Evolutionary conservation across 306 rosid genomes (phyloP).

Genomic region (Sicyos edulis): DNA sequence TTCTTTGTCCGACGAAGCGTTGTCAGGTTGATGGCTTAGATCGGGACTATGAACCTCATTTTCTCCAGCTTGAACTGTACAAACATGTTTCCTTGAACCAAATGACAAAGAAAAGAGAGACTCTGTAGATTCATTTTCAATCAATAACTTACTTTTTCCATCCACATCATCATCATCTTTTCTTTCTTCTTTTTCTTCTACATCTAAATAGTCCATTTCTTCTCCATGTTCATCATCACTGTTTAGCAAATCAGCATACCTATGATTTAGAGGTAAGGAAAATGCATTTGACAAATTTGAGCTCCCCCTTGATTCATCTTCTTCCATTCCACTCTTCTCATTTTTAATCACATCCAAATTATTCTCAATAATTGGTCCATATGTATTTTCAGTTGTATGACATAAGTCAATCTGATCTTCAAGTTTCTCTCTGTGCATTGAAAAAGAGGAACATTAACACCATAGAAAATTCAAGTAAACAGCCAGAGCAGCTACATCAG

Average conservation of each 20-base stretch:
- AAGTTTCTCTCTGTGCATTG: conserved; percentile 32
- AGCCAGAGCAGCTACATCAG: not conserved
- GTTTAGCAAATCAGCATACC: conserved; percentile 26
- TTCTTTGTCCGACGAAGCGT: conserved; percentile 15
- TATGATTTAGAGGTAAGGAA: conserved; percentile 14
- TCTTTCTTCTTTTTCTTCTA: not conserved
- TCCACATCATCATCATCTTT: not conserved
- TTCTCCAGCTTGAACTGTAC: conserved; percentile 37
- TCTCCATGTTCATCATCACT: conserved; percentile 22
- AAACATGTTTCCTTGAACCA: conserved; percentile 37
- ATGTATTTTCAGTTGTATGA: conserved; percentile 23
- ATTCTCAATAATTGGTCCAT: conserved; percentile 20
- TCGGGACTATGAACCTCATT: conserved; percentile 50
- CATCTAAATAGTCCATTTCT: conserved; percentile 17
- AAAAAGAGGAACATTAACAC: not conserved
- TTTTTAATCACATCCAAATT: conserved; percentile 25
- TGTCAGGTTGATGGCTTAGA: not conserved
- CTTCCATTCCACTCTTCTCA: conserved; percentile 22
- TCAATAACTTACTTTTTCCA: not conserved
- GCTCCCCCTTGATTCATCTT: conserved; percentile 18
- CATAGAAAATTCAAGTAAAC: not conserved
- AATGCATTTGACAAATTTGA: conserved; percentile 16
- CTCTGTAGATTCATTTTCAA: conserved; percentile 56
- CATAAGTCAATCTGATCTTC: conserved; percentile 29
- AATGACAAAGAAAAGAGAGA: conserved; percentile 66